phyloP scores from a whole-genome alignment of 73 alveolate species.

The Paramecium tetraurelia region DNA sequence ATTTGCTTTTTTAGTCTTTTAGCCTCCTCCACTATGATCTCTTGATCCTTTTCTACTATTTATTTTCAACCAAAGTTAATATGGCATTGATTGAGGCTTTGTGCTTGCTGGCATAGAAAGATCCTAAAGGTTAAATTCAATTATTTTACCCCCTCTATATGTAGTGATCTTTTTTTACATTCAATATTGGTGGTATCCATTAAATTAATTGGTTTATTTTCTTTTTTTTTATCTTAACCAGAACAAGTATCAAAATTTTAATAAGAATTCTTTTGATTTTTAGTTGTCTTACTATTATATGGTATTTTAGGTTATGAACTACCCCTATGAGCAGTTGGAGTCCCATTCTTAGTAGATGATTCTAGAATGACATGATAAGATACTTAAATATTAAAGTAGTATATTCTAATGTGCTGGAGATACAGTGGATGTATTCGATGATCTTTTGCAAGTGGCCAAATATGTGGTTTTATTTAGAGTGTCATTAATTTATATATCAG shows the following conservation, averaged over 20 bases:
- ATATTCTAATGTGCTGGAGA: not conserved
- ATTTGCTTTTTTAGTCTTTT: not conserved
- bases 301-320: not conserved
- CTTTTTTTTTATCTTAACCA: not conserved
- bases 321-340: conserved; percentile 47
- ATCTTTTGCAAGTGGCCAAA: not conserved
- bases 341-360: not conserved
- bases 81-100: not conserved
- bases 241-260: not conserved
- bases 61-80: conserved; percentile 4
- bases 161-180: not conserved
- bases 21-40: not conserved
- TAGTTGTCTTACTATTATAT: not conserved
- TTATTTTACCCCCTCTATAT: not conserved
- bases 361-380: not conserved
- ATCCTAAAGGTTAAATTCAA: not conserved
- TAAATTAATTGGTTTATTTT: not conserved
- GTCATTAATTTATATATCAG: not conserved
- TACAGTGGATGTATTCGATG: not conserved
- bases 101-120: not conserved
- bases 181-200: not conserved
- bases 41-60: conserved; percentile 12
- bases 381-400: not conserved
- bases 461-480: not conserved
- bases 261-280: not conserved